phyloP scores from a whole-genome alignment of 2,329 filamentous ascomycete genomes.

The Fusarium euwallaceae region DNA sequence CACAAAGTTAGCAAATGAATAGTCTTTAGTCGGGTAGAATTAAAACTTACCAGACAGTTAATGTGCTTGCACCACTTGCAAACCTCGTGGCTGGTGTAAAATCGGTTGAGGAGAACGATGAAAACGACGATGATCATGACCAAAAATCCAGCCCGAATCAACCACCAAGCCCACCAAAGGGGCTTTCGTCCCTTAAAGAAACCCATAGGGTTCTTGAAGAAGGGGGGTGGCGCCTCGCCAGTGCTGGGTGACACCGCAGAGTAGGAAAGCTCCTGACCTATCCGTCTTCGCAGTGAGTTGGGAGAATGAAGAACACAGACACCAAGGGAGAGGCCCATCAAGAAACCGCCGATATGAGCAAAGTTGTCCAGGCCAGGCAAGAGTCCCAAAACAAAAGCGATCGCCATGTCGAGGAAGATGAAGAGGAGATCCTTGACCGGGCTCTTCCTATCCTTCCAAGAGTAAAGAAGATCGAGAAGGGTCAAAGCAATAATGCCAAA shows the following conservation, averaged over 20 bases:
- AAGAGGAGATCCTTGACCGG: slow-evolving; percentile 90
- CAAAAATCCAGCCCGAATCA: slow-evolving; percentile 82
- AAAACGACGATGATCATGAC: slow-evolving; percentile 87
- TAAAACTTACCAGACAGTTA: slow-evolving; percentile 84
- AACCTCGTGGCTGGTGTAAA: slow-evolving; percentile 79
- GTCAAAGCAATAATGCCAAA: slow-evolving; percentile 93
- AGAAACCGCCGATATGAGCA: slow-evolving; percentile 94
- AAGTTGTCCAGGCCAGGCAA: slow-evolving; percentile 97
- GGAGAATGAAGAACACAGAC: slow-evolving; percentile 91
- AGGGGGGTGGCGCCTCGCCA: slow-evolving; percentile 63
- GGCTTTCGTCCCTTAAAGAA: slow-evolving; percentile 96
- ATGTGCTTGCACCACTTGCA: slow-evolving; percentile 97
- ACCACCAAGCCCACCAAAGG: slow-evolving; percentile 98
- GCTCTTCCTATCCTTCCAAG: slow-evolving; percentile 82
- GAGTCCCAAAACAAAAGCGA: slow-evolving; percentile 92
- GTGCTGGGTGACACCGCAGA: slow-evolving; percentile 71
- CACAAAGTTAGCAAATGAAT: slow-evolving; percentile 38
- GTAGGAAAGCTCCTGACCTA: slow-evolving; percentile 80
- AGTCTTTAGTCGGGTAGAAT: neutral
- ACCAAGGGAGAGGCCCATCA: slow-evolving; percentile 90
- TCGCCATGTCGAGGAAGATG: slow-evolving; percentile 85
- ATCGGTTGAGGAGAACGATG: slow-evolving; percentile 89
- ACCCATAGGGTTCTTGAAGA: slow-evolving; percentile 73
- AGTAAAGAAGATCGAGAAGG: slow-evolving; percentile 91
- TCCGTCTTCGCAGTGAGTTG: slow-evolving; percentile 79